These are phyloP conservation scores for Purshia tridentata DNA, from an alignment of 306 rosid species.

Conservation along the genomic window DNA sequence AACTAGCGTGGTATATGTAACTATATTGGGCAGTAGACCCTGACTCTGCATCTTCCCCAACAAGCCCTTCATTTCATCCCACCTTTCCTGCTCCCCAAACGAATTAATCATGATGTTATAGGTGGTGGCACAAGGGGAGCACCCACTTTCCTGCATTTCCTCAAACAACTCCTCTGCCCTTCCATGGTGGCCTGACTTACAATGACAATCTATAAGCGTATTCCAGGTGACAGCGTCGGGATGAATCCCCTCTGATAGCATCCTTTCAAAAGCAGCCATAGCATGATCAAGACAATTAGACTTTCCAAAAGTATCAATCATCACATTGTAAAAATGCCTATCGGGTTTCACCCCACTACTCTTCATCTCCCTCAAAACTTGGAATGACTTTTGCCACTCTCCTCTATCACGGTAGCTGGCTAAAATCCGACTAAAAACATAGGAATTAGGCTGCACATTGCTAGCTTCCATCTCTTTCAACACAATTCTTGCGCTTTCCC, in stretches of 20 bases:
- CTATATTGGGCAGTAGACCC: slow-evolving; percentile 77
- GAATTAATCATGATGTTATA: slow-evolving; percentile 84
- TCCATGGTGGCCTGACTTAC: slow-evolving; percentile 59
- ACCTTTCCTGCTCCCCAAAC: slow-evolving; percentile 73
- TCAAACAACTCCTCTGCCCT: slow-evolving; percentile 72
- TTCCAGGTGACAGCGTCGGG: slow-evolving; percentile 90
- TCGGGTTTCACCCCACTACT: slow-evolving; percentile 72
- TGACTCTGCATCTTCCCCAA: slow-evolving; percentile 75
- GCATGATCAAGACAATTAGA: slow-evolving; percentile 83
- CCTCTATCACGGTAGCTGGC: slow-evolving; percentile 81
- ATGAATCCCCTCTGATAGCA: slow-evolving; percentile 69
- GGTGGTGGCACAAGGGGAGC: slow-evolving; percentile 58
- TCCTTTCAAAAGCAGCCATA: slow-evolving; percentile 64
- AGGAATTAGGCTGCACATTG: slow-evolving; percentile 70
- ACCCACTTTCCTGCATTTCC: slow-evolving; percentile 82
- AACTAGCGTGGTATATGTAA: slow-evolving; percentile 81
- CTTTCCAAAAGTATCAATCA: slow-evolving; percentile 93
- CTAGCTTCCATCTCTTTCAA: slow-evolving; percentile 82
- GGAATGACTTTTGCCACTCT: slow-evolving; percentile 91
- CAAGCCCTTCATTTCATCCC: slow-evolving; percentile 69
- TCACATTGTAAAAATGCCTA: slow-evolving; percentile 85
- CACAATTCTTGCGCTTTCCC: slow-evolving; percentile 90
- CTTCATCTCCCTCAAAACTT: slow-evolving; percentile 85
- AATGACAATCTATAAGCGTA: slow-evolving; percentile 74
- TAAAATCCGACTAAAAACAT: slow-evolving; percentile 67